Evolutionary conservation across 495 filamentous ascomycete genomes (phyloP).

Genomic region (Aspergillus bridgeri): DNA sequence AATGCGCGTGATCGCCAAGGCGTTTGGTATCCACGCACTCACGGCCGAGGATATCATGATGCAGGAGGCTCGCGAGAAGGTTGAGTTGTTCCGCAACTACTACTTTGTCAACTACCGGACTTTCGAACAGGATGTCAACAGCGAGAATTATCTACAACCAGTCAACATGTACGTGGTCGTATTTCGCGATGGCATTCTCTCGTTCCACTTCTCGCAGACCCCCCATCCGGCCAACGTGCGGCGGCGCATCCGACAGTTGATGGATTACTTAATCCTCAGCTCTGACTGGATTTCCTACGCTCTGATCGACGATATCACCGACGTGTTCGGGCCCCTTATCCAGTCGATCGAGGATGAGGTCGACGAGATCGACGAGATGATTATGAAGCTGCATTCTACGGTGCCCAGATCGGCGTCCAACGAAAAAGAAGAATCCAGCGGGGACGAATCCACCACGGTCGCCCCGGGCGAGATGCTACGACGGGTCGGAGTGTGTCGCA

Average conservation of each 20-base stretch:
- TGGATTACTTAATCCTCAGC: conserved; percentile 87
- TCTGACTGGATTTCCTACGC: conserved; percentile 99
- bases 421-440: conserved; percentile 33
- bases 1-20: conserved; percentile 86
- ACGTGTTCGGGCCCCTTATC: conserved; percentile 89
- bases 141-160: conserved; percentile 85
- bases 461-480: conserved; percentile 79
- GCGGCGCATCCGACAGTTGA: conserved; percentile 84
- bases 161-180: conserved; percentile 98
- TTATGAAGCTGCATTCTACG: conserved; percentile 68
- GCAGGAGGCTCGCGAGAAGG: conserved; percentile 95
- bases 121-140: conserved; percentile 89
- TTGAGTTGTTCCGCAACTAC: conserved; percentile 94
- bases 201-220: conserved; percentile 90
- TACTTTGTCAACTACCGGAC: conserved; percentile 98
- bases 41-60: conserved; percentile 97
- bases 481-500: conserved; percentile 86
- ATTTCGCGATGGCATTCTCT: conserved; percentile 91
- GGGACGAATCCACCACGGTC: conserved; percentile 38
- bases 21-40: conserved; percentile 91
- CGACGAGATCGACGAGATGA: conserved; percentile 81
- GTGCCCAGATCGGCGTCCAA: conserved; percentile 31
- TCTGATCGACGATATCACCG: conserved; percentile 96
- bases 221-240: conserved; percentile 96
- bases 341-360: conserved; percentile 86